Conservation (phyloP, 177 flowering plant species). For the Vitis hybrid region DNA sequence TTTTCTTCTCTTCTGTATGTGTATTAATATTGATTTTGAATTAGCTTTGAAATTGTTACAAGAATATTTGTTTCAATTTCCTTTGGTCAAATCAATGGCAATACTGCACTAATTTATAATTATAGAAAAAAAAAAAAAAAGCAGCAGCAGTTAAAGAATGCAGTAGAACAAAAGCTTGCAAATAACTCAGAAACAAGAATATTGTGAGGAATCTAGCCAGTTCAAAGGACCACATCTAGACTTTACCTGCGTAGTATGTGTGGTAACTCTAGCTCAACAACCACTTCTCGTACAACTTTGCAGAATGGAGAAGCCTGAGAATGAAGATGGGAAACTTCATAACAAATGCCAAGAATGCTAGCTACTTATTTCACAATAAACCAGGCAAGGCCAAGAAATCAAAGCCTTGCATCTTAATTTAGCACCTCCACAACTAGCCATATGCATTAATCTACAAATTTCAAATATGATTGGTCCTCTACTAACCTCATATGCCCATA, state of each 20-base stretch:
- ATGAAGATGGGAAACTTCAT: not conserved
- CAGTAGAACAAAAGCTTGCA: not conserved
- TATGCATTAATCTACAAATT: not conserved
- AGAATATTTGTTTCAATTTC: too few species aligned
- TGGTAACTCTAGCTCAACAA: conserved; percentile 92
- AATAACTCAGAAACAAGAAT: not conserved
- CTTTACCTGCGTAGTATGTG: conserved; percentile 71
- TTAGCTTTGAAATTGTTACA: too few species aligned
- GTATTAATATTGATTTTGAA: too few species aligned
- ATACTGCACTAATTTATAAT: too few species aligned
- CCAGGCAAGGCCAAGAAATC: not conserved
- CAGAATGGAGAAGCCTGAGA: conserved; percentile 92
- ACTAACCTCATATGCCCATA: conserved; percentile 97
- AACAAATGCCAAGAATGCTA: not conserved
- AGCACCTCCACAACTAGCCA: not conserved
- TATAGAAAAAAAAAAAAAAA: too few species aligned
- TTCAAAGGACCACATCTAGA: not conserved
- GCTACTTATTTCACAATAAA: not conserved
- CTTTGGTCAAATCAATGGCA: too few species aligned
- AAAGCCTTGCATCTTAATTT: not conserved
- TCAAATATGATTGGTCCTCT: not conserved
- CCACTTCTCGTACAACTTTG: conserved; percentile 89
- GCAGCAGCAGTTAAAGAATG: not conserved
- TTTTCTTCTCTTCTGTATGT: too few species aligned
- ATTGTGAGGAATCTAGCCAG: not conserved